Evolutionary conservation across 768 basidiomycete genomes (phyloP).

Genomic region (Mycena belliarum): DNA sequence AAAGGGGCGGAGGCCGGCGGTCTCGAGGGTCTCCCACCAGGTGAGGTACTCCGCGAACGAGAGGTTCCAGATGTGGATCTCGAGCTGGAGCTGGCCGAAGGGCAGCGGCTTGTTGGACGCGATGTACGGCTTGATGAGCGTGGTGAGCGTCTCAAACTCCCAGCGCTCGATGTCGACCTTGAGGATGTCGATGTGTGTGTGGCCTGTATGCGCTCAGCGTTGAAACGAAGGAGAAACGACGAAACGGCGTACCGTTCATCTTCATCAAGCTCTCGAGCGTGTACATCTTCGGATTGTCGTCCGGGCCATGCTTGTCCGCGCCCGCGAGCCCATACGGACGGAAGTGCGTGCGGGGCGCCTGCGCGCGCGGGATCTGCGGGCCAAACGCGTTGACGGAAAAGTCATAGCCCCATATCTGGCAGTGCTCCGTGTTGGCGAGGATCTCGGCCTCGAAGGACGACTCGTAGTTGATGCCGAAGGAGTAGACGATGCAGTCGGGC

Average conservation of each 20-base stretch:
- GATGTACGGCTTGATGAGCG: slow-evolving; percentile 50
- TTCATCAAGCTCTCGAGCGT: slow-evolving; percentile 66
- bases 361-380: slow-evolving; percentile 38
- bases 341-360: slow-evolving; percentile 42
- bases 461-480: slow-evolving; percentile 60
- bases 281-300: slow-evolving; percentile 54
- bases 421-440: slow-evolving; percentile 48
- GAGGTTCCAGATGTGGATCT: slow-evolving; percentile 57
- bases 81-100: slow-evolving; percentile 71
- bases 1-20: slow-evolving; percentile 69
- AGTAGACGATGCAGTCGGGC: slow-evolving; percentile 59
- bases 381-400: slow-evolving; percentile 46
- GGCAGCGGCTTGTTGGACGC: slow-evolving; percentile 52
- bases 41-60: slow-evolving; percentile 54
- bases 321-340: slow-evolving; percentile 40
- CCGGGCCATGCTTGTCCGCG: slow-evolving; percentile 47
- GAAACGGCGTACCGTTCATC: slow-evolving; percentile 48
- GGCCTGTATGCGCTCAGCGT: slow-evolving; percentile 37
- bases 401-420: slow-evolving; percentile 67
- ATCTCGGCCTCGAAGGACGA: slow-evolving; percentile 65
- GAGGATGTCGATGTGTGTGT: slow-evolving; percentile 71
- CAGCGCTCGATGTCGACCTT: slow-evolving; percentile 73
- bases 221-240: not conserved
- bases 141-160: slow-evolving; percentile 61
- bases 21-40: slow-evolving; percentile 73